phyloP scores from a whole-genome alignment of 2,329 filamentous ascomycete species.

The Akanthomyces uredinophilus region DNA sequence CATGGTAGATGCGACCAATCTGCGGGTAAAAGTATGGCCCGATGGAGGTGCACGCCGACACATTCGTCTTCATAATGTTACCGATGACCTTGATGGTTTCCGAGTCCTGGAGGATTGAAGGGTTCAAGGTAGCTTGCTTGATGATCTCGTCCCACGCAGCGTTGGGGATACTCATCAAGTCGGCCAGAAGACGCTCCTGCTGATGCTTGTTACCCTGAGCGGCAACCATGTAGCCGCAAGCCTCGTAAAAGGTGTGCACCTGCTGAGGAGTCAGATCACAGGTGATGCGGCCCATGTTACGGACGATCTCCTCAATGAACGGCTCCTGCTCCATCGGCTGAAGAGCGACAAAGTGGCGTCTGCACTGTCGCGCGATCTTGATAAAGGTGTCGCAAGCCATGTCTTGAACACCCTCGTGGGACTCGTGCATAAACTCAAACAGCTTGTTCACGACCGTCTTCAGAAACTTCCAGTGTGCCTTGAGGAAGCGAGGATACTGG shows the following conservation, averaged over 20 bases:
- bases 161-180: slow-evolving; percentile 92
- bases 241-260: slow-evolving; percentile 98
- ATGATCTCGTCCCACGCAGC: slow-evolving; percentile 95
- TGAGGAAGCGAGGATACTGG: slow-evolving; percentile 95
- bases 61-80: slow-evolving; percentile 99
- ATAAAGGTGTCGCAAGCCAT: slow-evolving; percentile 99
- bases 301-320: slow-evolving; percentile 97
- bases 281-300: slow-evolving; percentile 93
- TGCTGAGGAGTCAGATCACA: slow-evolving; percentile 93
- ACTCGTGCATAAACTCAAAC: slow-evolving; percentile 99
- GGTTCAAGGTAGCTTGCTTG: slow-evolving; percentile 75
- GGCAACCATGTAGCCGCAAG: slow-evolving; percentile 98
- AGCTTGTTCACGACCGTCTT: slow-evolving; percentile 99
- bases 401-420: slow-evolving; percentile 97
- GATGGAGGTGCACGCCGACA: slow-evolving; percentile 95
- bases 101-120: slow-evolving; percentile 79
- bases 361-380: slow-evolving; percentile 98
- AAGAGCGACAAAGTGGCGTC: slow-evolving; percentile 91
- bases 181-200: slow-evolving; percentile 84
- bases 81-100: slow-evolving; percentile 98
- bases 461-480: slow-evolving; percentile 99
- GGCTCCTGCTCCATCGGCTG: slow-evolving; percentile 92
- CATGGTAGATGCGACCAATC: slow-evolving; percentile 93
- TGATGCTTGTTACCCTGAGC: slow-evolving; percentile 93
- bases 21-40: slow-evolving; percentile 97